Base-by-base conservation (phyloP, 2,329 filamentous ascomycete species). In the Polytolypa hystricis region DNA sequence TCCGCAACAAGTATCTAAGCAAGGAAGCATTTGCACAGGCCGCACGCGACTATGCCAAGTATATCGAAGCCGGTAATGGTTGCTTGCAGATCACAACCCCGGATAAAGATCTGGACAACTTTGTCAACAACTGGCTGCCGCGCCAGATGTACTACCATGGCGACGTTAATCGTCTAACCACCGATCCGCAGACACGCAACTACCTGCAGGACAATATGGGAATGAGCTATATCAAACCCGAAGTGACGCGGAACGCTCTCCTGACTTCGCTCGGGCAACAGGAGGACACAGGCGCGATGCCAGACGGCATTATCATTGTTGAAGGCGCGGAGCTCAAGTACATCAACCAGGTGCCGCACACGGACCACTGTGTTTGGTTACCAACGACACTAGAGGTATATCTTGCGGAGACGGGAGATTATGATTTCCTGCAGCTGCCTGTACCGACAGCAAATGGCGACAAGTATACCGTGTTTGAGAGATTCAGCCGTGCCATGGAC, bases 161-260 rank as follows among this genome's bases (percentile, higher is more conserved):
- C 35, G 70, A 73, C 43, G 69, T 73, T 27, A 75, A 75, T 49
- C 68, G 71, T 8, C 55, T 75, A 21, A 73, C 70, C 0, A 74
- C 71, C 0, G 71, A 74, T 47, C 71, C 71, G 14, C 71, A 74
- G 48, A 75, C 71, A 5, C 66, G 71, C 29, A 74, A 75, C 47
- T 75, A 73, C 45, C 53, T 75, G 3, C 71, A 75, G 47, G 71
- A 75, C 52, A 73, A 72, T 51, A 74, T 75, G 71, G 71, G 71
- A 38, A 75, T 75, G 71, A 66, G 64, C 33, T 74, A 66, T 52
- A 69, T 74, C 54, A 64, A 66, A 40, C 69, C 71, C 0, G 50
- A 58, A 3, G 65, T 70, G 1, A 58, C 69, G 14, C 66, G 70
- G 3, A 54, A 57, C 19, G 65, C 70, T 4, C 64, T 75, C 39